Conservation (phyloP, 176 grass and related monocot species). For the Tillandsia fasciculata region DNA sequence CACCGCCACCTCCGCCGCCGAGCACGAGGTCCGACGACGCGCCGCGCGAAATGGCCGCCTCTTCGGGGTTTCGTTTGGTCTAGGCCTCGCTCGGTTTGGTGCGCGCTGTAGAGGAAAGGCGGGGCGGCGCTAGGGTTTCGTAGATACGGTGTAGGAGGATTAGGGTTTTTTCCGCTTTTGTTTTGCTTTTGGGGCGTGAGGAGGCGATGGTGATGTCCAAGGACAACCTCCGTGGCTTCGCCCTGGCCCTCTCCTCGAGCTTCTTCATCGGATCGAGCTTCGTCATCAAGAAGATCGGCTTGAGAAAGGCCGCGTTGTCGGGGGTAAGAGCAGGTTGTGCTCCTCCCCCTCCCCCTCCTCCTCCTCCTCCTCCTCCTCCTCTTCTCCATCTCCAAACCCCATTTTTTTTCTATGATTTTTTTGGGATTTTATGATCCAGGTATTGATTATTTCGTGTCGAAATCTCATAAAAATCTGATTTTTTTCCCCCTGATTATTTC, state of each 20-base stretch:
- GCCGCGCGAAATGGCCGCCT: not conserved
- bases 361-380: conserved; percentile 15
- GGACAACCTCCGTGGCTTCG: conserved; percentile 65
- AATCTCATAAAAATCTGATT: not conserved
- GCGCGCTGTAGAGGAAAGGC: too few relatives aligned
- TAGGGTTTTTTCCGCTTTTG: conserved; percentile 14
- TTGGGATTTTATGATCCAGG: not conserved
- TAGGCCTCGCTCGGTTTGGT: not conserved
- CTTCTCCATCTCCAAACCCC: conserved; percentile 2
- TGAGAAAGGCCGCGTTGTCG: conserved; percentile 58
- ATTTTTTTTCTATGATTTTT: not conserved
- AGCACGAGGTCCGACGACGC: not conserved
- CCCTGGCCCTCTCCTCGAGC: conserved; percentile 69
- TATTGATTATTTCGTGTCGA: conserved; percentile 4
- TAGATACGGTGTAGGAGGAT: not conserved
- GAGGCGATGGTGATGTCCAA: conserved; percentile 36
- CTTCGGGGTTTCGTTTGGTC: not conserved
- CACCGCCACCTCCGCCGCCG: not conserved
- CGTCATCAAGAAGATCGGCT: conserved; percentile 78
- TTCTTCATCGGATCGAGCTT: conserved; percentile 91
- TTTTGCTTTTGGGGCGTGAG: conserved; percentile 14
- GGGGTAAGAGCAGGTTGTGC: conserved; percentile 70
- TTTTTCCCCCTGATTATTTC: not conserved
- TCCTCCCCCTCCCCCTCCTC: conserved; percentile 18
- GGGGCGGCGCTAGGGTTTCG: too few relatives aligned